Evolutionary conservation across 2,329 filamentous ascomycete genomes (phyloP), one percentile per base, ranked within the genome.

Genomic region (Apiospora aurea): DNA sequence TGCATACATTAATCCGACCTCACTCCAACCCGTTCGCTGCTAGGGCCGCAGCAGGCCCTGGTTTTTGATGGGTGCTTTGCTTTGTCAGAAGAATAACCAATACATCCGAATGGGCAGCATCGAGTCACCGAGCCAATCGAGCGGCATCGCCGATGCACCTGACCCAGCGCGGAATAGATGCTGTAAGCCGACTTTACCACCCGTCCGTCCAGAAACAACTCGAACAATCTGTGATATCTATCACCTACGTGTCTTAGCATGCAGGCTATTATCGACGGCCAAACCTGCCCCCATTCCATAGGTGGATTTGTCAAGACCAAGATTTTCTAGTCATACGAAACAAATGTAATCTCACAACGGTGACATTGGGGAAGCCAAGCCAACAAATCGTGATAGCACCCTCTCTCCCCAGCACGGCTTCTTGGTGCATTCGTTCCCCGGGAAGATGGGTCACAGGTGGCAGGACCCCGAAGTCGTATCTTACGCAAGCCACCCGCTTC

Each of bases 1-100:
- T 64, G 21, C 57, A 41, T 7, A 64, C 34, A 64, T 64, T 64
- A 41, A 64, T 41, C 34, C 57, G 57, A 41, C 57, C 34, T 61
- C 53, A 61, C 26, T 21, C 5, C 34, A 14, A 41, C 34, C 8
- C 21, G 16, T 38, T n/a, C 53, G 18, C 29, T 38, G 38, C 53
- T 38, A 38, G 53, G 41, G 21, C 10, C 34, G 18, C 16, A 29
- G 6, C 26, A 10, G n/a, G 57, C 7, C 18, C 18, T 7, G 11
- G 11, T 7, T 11, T 21, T 14, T 64, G 11, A 10, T 10, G 34
- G 8, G 24, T 41, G 57, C 57, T 64, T 64, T 41, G 34, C 57
- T 64, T 64, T 41, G 34, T 64, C 57, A 64, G 29, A 38, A 61
- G 6, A 38, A 38, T 2, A n/a, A n/a, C 46, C 10, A n/a, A n/a